phyloP scores from a whole-genome alignment of 768 basidiomycete species.

The Lentinula sp. region DNA sequence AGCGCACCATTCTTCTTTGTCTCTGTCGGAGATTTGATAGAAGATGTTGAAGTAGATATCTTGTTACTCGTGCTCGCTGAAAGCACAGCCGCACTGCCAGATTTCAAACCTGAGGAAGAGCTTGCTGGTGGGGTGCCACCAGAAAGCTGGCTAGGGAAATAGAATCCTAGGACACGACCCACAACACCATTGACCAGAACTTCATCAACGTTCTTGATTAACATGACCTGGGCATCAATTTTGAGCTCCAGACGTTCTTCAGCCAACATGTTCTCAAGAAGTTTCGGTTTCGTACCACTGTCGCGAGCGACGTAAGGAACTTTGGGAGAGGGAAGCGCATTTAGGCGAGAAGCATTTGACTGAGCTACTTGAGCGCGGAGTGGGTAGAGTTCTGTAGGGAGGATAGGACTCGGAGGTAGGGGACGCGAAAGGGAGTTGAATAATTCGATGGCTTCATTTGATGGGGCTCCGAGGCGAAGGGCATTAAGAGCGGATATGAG shows the following conservation, averaged over 20 bases:
- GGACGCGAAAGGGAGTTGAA: constrained; percentile 12
- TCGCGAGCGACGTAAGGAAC: constrained; percentile 48
- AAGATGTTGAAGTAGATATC: not conserved
- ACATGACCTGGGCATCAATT: constrained; percentile 46
- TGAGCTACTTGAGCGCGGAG: constrained; percentile 63
- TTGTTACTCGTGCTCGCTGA: not conserved
- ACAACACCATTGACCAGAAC: constrained; percentile 74
- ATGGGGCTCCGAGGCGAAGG: constrained; percentile 51
- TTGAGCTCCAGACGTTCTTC: constrained; percentile 51
- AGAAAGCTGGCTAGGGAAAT: constrained; percentile 10
- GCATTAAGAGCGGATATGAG: constrained; percentile 75
- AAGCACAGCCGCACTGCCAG: not conserved
- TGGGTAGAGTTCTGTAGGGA: constrained; percentile 56
- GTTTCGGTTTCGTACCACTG: constrained; percentile 38
- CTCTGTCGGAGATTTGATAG: constrained; percentile 2
- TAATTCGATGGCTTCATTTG: constrained; percentile 19
- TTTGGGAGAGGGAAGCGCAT: constrained; percentile 33
- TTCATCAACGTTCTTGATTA: constrained; percentile 75
- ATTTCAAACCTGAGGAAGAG: not conserved
- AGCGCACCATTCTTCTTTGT: constrained; percentile 7
- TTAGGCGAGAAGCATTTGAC: constrained; percentile 53
- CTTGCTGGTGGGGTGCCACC: not conserved
- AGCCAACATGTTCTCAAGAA: constrained; percentile 60
- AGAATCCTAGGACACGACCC: constrained; percentile 65
- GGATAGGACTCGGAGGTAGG: constrained; percentile 15